phyloP scores from a whole-genome alignment of 345 rosid genomes.

The Syzygium jambos region DNA sequence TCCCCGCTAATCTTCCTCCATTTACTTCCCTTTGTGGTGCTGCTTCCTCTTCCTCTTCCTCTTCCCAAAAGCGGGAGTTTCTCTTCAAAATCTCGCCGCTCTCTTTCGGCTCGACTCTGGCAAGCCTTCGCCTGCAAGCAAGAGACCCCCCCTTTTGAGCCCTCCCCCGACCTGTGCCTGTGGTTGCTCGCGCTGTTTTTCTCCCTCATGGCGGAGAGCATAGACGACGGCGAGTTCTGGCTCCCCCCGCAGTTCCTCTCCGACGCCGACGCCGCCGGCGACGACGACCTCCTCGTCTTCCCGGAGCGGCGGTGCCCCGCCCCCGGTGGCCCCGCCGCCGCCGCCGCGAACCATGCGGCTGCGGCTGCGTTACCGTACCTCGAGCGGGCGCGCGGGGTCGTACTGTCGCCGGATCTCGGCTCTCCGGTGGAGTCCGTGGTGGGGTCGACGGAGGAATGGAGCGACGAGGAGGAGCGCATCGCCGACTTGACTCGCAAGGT shows the following conservation, averaged over 20 bases:
- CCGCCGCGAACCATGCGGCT: neutral
- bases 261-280: conserved; percentile 57
- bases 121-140: neutral
- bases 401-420: conserved; percentile 26
- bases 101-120: neutral
- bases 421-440: conserved; percentile 54
- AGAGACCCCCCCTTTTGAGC: fast-evolving
- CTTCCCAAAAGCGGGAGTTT: neutral
- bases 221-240: conserved; percentile 66
- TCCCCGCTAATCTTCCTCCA: neutral
- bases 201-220: conserved; percentile 41
- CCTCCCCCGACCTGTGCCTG: neutral
- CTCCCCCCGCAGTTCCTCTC: conserved; percentile 72
- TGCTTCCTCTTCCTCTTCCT: neutral
- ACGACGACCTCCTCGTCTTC: neutral
- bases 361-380: neutral
- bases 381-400: neutral
- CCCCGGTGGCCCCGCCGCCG: neutral
- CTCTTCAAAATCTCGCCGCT: neutral
- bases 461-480: conserved; percentile 39
- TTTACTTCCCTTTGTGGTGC: too few species aligned
- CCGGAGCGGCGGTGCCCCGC: neutral
- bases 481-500: neutral
- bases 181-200: neutral
- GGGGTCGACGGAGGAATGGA: conserved; percentile 49